These are phyloP conservation scores for Didymella exigua DNA, from an alignment of 2,329 filamentous ascomycete species.

Conservation along the genomic window DNA sequence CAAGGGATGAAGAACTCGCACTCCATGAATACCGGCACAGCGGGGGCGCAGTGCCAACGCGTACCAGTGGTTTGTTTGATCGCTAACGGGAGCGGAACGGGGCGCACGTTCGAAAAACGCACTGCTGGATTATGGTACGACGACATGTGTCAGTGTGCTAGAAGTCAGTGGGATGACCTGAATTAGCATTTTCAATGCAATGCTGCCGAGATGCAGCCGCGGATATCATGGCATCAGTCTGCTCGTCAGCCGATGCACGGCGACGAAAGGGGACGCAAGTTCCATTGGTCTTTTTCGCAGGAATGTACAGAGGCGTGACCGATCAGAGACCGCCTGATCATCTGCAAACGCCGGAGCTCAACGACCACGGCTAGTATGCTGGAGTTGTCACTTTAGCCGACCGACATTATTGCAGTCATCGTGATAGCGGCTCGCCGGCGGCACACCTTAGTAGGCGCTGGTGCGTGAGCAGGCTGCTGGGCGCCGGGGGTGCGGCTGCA, in stretches of 20 bases:
- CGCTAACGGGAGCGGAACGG: constrained; percentile 37
- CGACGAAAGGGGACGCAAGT: constrained; percentile 9
- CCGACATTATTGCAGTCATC: neutral
- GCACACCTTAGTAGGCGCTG: neutral
- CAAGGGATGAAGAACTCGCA: constrained; percentile 16
- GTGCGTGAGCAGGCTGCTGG: neutral
- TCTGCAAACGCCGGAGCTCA: constrained; percentile 13
- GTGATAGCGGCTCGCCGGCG: constrained; percentile 14
- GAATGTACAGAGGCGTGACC: constrained; percentile 33
- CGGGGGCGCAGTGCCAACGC: constrained; percentile 22
- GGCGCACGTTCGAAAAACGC: constrained; percentile 27
- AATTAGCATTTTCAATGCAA: neutral
- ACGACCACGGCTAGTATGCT: constrained; percentile 22
- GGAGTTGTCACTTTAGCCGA: constrained; percentile 26
- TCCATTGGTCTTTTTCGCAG: constrained; percentile 33
- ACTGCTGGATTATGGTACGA: constrained; percentile 22
- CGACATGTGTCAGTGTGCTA: constrained; percentile 10
- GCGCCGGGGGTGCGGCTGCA: constrained; percentile 12
- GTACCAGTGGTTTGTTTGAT: constrained; percentile 29
- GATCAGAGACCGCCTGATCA: constrained; percentile 19
- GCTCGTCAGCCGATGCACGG: constrained; percentile 17
- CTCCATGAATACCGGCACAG: constrained; percentile 18
- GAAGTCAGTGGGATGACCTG: neutral
- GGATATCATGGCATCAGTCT: constrained; percentile 19
- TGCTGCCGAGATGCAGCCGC: constrained; percentile 23